phyloP scores from a whole-genome alignment of 73 alveolate genomes.

The Stentor roeselii region DNA sequence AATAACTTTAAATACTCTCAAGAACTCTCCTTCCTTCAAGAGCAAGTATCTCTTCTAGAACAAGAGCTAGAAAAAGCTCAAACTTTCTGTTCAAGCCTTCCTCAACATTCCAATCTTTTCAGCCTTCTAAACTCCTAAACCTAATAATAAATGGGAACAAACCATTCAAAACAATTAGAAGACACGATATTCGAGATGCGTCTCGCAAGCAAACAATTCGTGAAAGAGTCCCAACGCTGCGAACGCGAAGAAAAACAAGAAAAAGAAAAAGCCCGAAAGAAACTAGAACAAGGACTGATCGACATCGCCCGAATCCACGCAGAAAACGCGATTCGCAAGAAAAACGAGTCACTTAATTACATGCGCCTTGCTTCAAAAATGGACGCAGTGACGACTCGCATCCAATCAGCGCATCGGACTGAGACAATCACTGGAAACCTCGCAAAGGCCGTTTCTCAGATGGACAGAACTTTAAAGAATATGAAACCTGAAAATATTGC shows the following conservation, averaged over 20 bases:
- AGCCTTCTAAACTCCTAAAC: too few relatives aligned
- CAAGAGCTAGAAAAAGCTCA: too few relatives aligned
- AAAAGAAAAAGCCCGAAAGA: not conserved
- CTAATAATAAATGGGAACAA: too few relatives aligned
- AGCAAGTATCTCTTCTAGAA: too few relatives aligned
- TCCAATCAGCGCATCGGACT: not conserved
- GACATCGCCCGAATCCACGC: not conserved
- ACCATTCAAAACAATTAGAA: too few relatives aligned
- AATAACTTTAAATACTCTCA: too few relatives aligned
- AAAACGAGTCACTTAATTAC: not conserved
- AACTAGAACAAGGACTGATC: not conserved
- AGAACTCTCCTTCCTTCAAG: too few relatives aligned
- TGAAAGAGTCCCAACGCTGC: not conserved
- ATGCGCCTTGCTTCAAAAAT: not conserved
- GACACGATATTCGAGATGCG: not conserved
- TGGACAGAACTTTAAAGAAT: not conserved
- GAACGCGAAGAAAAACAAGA: not conserved
- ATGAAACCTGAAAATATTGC: not conserved
- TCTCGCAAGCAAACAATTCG: not conserved
- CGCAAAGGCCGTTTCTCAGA: not conserved
- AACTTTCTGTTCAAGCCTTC: too few relatives aligned
- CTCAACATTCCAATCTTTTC: too few relatives aligned
- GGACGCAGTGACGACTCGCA: not conserved
- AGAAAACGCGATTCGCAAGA: not conserved
- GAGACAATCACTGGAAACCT: not conserved